Percentiles rank a stretch among this genome's conserved stretches.
Conservation (phyloP, 108 stramenopile genomes). For the Phaeodactylum tricornutum region DNA sequence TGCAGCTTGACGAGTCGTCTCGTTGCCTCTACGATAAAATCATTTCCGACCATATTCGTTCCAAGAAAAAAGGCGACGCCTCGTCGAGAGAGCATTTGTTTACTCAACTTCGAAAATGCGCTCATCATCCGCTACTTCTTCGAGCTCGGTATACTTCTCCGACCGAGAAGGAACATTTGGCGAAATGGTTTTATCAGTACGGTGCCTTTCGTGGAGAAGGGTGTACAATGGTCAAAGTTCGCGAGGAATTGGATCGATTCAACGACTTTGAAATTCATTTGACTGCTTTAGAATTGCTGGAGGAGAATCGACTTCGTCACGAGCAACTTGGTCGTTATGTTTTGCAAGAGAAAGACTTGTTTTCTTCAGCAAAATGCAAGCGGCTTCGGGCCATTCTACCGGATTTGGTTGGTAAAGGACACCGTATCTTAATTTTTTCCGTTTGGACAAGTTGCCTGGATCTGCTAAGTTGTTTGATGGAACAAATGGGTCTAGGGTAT, state of each 20-base stretch:
- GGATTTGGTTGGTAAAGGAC: constrained; percentile 36
- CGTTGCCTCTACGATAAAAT: constrained; percentile 27
- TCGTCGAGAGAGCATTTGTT: constrained; percentile 82
- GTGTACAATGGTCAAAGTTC: constrained; percentile 50
- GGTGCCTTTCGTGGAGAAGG: constrained; percentile 72
- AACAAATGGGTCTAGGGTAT: constrained; percentile 42
- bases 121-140: constrained; percentile 91
- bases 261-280: constrained; percentile 83
- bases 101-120: constrained; percentile 91
- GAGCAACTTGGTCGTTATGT: constrained; percentile 38
- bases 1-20: constrained; percentile 25
- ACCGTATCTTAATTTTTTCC: constrained; percentile 78
- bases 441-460: constrained; percentile 85
- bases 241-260: constrained; percentile 67
- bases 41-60: constrained; percentile 20
- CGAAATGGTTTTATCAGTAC: constrained; percentile 32
- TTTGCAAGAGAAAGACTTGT: constrained; percentile 45
- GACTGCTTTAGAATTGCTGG: constrained; percentile 57
- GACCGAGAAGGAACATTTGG: constrained; percentile 40
- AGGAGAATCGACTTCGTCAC: constrained; percentile 41
- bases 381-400: constrained; percentile 47
- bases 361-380: constrained; percentile 66
- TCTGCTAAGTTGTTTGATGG: constrained; percentile 65
- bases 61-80: constrained; percentile 13
- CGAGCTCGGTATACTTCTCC: constrained; percentile 55